Conservation (phyloP, 1,284 basidiomycete genomes). For the Agaricales sp. region DNA sequence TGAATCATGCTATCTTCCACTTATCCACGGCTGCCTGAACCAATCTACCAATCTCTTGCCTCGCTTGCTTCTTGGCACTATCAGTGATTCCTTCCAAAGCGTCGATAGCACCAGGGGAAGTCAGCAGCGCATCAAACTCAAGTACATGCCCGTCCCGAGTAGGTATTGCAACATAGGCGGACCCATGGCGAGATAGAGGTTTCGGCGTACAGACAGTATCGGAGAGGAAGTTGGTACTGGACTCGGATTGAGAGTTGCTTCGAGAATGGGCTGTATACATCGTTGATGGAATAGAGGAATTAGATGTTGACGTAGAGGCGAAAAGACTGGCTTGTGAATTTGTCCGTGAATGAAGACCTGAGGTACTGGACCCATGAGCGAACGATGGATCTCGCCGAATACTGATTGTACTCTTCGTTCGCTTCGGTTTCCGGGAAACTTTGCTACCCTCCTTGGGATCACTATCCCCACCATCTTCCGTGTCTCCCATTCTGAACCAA, state of each 20-base stretch:
- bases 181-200: conserved; percentile 20
- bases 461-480: conserved; percentile 18
- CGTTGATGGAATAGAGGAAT: conserved; percentile 18
- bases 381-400: conserved; percentile 49
- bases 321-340: conserved; percentile 36
- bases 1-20: conserved; percentile 65
- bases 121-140: conserved; percentile 69
- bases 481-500: conserved; percentile 34
- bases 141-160: conserved; percentile 66
- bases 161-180: conserved; percentile 54
- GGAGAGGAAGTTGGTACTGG: conserved; percentile 6
- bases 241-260: conserved; percentile 20
- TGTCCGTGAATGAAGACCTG: conserved; percentile 32
- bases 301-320: conserved; percentile 23
- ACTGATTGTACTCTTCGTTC: conserved; percentile 51
- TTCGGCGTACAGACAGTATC: conserved; percentile 19
- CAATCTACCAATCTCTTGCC: conserved; percentile 59
- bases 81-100: conserved; percentile 65
- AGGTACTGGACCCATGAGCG: conserved; percentile 17
- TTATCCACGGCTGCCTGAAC: conserved; percentile 62
- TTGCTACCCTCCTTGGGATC: conserved; percentile 15
- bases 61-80: conserved; percentile 71
- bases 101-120: conserved; percentile 59
- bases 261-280: conserved; percentile 24
- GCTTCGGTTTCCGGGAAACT: conserved; percentile 24